Evolutionary conservation across 768 basidiomycete genomes (phyloP), one percentile per base, ranked within the genome.

Genomic region (Xerocomellus intermedius): DNA sequence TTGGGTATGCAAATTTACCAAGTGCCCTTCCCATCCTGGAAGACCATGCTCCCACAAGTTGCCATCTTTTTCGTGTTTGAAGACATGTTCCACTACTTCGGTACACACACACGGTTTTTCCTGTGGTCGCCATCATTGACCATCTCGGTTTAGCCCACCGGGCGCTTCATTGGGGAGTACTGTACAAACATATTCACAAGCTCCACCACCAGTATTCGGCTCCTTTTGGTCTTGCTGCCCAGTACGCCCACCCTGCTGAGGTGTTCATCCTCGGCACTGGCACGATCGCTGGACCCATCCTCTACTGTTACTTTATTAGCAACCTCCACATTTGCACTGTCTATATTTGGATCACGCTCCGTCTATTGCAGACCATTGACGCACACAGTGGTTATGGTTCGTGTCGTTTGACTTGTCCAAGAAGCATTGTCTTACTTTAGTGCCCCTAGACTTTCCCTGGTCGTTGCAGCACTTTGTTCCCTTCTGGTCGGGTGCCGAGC

Each of bases 211-310:
- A 94, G 67, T 97, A 93, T 74, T 89, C 89, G 9, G 96, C 96
- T 17, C 97, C 97, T 1, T 97, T 98, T 67, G 97, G 97, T 57
- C 84, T 99, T 30, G 95, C 92, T 2, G 96, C 97, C 3, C 95
- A 99, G 72, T 98, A 98, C 69, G 95, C 97, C 1, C 97, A 99
- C 73, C 97, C 97, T 0, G 85, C 93, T 12, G 97, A 99, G 72
- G 91, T 96, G 50, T 84, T 97, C 69, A 94, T 98, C 62, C 87
- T 98, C 50, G 95, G 94, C 24, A 83, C 85, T 17, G 97, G 96
- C 33, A 97, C 96, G 4, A 85, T 99, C 59, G 78, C 80, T 32
- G 94, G 94, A 4, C 96, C 96, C 3, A 73, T 98, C 41, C 75
- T 96, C 50, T 97, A 89, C 77, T 91, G 88, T 74, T 83, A 75